phyloP scores from a whole-genome alignment of 2,329 filamentous ascomycete genomes.

The Alternaria atra region DNA sequence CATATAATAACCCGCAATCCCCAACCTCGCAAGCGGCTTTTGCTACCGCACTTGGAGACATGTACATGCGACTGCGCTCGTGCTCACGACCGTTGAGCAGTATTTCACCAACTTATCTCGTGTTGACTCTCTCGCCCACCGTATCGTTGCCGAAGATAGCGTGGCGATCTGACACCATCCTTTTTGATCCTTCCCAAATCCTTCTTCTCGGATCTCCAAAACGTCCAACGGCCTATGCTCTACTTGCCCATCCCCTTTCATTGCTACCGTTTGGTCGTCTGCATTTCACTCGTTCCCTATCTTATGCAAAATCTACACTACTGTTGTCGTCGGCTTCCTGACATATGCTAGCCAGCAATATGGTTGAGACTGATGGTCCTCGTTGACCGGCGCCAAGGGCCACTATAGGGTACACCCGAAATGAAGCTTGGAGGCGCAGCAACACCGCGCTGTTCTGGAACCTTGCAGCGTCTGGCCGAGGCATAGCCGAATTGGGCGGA shows the following conservation, averaged over 20 bases:
- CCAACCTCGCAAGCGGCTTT: constrained; percentile 5
- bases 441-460: constrained; percentile 12
- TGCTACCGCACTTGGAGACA: not conserved
- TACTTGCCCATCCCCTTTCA: not conserved
- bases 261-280: not conserved
- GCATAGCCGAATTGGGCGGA: constrained; percentile 15
- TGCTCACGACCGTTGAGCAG: constrained; percentile 7
- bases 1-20: constrained; percentile 31
- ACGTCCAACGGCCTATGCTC: not conserved
- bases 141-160: constrained; percentile 22
- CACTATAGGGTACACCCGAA: constrained; percentile 19
- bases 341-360: not conserved
- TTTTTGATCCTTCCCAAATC: constrained; percentile 21
- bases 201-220: constrained; percentile 9
- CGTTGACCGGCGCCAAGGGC: constrained; percentile 7
- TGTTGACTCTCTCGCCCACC: constrained; percentile 10
- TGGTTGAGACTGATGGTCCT: constrained; percentile 1
- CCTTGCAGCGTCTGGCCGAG: constrained; percentile 16
- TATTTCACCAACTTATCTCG: constrained; percentile 9
- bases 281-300: not conserved
- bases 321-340: not conserved
- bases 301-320: too few species aligned
- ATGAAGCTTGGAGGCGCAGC: constrained; percentile 22
- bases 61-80: not conserved
- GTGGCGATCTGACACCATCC: constrained; percentile 18